Evolutionary conservation across 140 eudicot species (phyloP).

Genomic region (Erigeron philadelphicus): DNA sequence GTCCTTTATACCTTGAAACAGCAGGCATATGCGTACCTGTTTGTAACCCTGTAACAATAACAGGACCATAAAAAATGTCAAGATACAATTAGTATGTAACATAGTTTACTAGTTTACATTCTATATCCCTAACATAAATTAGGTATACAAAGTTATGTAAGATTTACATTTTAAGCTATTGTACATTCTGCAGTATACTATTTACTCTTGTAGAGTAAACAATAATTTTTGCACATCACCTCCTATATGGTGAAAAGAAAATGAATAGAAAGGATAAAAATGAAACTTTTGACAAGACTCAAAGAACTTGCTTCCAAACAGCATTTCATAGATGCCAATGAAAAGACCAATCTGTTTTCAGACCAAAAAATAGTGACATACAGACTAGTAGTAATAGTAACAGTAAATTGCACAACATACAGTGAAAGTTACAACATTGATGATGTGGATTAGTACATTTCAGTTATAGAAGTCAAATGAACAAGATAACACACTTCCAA

Average conservation of each 20-base stretch:
- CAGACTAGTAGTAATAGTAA: not conserved
- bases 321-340: conserved; percentile 30
- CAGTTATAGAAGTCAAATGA: conserved; percentile 9
- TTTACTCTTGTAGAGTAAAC: too few species aligned
- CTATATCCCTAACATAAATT: too few species aligned
- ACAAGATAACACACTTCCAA: not conserved
- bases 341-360: conserved; percentile 30
- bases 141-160: too few species aligned
- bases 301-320: conserved; percentile 33
- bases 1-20: conserved; percentile 59
- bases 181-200: too few species aligned
- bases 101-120: too few species aligned
- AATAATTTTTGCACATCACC: too few species aligned
- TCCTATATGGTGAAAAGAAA: not conserved
- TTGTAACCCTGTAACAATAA: conserved; percentile 43
- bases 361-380: conserved; percentile 19
- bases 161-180: too few species aligned
- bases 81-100: too few species aligned
- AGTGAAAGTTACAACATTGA: not conserved
- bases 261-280: not conserved
- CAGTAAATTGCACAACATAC: conserved; percentile 8
- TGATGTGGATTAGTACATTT: not conserved
- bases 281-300: conserved; percentile 33
- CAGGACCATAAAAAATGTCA: conserved; percentile 31
- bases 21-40: conserved; percentile 48